Evolutionary conservation across 139 green algal genomes (phyloP), one percentile per base, ranked within the genome.

Genomic region (Chlorella vulgaris): DNA sequence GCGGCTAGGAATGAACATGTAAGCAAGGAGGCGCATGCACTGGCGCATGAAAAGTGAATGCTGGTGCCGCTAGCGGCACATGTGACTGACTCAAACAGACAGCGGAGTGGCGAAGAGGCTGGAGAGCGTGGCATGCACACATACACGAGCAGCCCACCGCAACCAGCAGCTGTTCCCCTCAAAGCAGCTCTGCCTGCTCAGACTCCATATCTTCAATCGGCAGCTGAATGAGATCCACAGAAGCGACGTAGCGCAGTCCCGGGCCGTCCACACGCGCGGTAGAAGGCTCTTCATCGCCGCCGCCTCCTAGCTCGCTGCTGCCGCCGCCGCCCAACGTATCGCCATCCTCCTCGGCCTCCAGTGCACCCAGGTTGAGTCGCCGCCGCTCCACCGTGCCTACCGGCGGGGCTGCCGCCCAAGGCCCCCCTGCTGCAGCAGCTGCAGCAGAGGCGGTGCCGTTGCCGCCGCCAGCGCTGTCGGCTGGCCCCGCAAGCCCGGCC

Each of bases 311-410:
- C 29, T 10, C 40, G 28, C n/a, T 19, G 42, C 50, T 7, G 29
- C 53, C 33, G 33, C 53, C 7, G 58, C 53, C 8, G 26, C 53
- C 0, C 3, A 33, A 28, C n/a, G 31, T 0, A 22, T 24, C 51
- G 31, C 22, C 70, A 24, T 33, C 70, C 47, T 51, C 50, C 33
- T 67, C 71, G 13, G 47, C 47, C 21, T 58, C 38, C 31, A 58
- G 28, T 4, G 36, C 28, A 21, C 69, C 55, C 26, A 82, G 36
- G 65, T 76, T 33, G 24, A 82, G 65, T 10, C 77, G 77, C 42
- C 77, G 77, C 10, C 77, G 77, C 77, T 82, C 77, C 31, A 55
- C 63, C 7, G 77, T 82, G 47, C n/a, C n/a, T n/a, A n/a, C n/a
- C n/a, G n/a, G n/a, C n/a, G n/a, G n/a, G n/a, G n/a, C n/a, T n/a